These are phyloP conservation scores for Darksidea phi DNA, from an alignment of 495 filamentous ascomycete species.

Conservation along the genomic window DNA sequence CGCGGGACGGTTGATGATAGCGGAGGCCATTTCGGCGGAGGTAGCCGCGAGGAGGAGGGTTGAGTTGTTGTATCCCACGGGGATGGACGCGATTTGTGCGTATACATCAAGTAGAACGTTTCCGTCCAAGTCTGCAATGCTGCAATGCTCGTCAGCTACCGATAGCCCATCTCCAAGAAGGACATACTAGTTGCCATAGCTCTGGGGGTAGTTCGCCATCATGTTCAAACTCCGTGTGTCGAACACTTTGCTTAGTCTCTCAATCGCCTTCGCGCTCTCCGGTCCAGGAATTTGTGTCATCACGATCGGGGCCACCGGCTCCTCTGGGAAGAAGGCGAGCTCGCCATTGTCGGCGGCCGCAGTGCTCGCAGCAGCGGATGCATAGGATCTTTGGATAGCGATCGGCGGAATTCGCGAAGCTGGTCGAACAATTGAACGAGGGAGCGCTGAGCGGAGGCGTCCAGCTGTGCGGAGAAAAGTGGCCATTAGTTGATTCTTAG, in stretches of 20 bases:
- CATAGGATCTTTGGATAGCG: conserved; percentile 21
- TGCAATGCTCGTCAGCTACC: conserved; percentile 36
- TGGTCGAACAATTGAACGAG: conserved; percentile 22
- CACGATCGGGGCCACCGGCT: conserved; percentile 72
- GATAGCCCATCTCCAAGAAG: background rate
- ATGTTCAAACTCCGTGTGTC: conserved; percentile 93
- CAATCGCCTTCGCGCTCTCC: conserved; percentile 66
- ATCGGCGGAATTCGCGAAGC: conserved; percentile 9
- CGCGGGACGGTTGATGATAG: conserved; percentile 90
- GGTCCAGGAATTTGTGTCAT: conserved; percentile 84
- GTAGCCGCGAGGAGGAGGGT: conserved; percentile 66
- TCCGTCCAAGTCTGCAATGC: conserved; percentile 87
- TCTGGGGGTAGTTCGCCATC: conserved; percentile 76
- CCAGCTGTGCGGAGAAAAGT: conserved; percentile 27
- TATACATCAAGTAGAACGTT: conserved; percentile 59
- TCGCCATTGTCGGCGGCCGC: conserved; percentile 15
- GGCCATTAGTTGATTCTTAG: conserved; percentile 25
- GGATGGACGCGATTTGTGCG: conserved; percentile 96
- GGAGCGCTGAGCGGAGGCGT: conserved; percentile 7
- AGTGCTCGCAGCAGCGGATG: conserved; percentile 21
- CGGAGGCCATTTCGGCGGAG: conserved; percentile 75
- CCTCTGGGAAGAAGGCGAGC: conserved; percentile 51
- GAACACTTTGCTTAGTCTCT: conserved; percentile 79
- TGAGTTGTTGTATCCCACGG: conserved; percentile 95
- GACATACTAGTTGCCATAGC: conserved; percentile 60